Conservation (phyloP, 129 eudicot genomes). For the Dittrichia graveolens region DNA sequence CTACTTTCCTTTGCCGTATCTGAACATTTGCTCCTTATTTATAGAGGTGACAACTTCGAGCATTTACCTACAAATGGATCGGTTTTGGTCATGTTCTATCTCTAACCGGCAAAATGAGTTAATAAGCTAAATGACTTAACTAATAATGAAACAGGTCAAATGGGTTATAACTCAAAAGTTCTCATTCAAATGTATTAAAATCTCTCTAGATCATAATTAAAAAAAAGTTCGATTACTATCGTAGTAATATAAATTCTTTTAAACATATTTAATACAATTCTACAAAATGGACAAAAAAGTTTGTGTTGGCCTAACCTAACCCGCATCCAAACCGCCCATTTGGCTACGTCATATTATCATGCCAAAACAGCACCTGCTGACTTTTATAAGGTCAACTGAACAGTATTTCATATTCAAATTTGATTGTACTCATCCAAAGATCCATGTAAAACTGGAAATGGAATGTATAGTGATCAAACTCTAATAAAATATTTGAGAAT, state of each 20-base stretch:
- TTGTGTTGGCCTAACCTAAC: neutral
- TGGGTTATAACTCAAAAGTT: neutral
- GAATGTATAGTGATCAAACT: neutral
- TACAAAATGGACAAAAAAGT: too few species aligned
- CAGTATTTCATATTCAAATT: neutral
- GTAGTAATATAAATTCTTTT: too few species aligned
- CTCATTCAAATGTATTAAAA: too few species aligned
- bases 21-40: neutral
- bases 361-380: too few species aligned
- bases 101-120: neutral
- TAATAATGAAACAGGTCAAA: neutral
- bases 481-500: neutral
- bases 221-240: too few species aligned
- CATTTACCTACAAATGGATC: neutral
- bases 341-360: too few species aligned
- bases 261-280: too few species aligned
- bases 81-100: neutral
- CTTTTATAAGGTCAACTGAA: too few species aligned
- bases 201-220: too few species aligned
- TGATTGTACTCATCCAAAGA: neutral
- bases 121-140: neutral
- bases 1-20: slow-evolving; percentile 8
- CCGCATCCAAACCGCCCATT: neutral
- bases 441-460: too few species aligned
- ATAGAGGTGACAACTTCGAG: neutral